phyloP scores from a whole-genome alignment of 371 early-diverging fungal genomes.

The Entomophthora muscae region DNA sequence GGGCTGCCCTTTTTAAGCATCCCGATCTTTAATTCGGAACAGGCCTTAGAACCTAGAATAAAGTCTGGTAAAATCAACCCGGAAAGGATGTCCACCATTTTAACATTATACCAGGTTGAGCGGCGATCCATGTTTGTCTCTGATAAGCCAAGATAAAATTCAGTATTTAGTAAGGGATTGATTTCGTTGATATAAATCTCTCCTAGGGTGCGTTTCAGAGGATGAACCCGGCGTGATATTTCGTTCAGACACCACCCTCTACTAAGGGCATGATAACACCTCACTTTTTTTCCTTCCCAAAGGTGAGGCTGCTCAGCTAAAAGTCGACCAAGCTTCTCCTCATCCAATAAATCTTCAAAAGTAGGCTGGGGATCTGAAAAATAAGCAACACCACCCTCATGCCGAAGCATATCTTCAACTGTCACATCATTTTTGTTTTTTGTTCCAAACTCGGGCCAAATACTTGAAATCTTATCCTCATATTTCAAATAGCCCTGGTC shows the following conservation, averaged over 20 bases:
- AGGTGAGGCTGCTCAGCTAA: constrained; percentile 42
- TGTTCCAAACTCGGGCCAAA: constrained; percentile 64
- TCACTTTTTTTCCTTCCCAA: constrained; percentile 27
- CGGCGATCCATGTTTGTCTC: neutral
- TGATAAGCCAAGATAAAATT: constrained; percentile 22
- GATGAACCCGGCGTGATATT: constrained; percentile 36
- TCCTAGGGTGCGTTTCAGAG: constrained; percentile 32
- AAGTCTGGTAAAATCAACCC: neutral
- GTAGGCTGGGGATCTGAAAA: constrained; percentile 23
- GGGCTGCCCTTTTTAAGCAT: neutral
- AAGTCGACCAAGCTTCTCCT: constrained; percentile 7
- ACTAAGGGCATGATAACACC: constrained; percentile 42
- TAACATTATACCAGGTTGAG: neutral
- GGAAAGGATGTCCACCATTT: neutral
- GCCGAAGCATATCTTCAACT: constrained; percentile 32
- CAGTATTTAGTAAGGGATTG: constrained; percentile 19
- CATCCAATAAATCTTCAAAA: constrained; percentile 16
- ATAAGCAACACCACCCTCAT: constrained; percentile 38
- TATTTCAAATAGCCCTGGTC: constrained; percentile 33
- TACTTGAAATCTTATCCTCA: constrained; percentile 26
- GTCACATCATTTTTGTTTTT: constrained; percentile 55
- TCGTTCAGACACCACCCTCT: constrained; percentile 61
- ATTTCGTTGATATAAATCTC: constrained; percentile 32
- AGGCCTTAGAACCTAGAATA: neutral
- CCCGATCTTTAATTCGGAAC: neutral